Percentiles rank a stretch among this genome's conserved stretches.
phyloP scores from a whole-genome alignment of 495 filamentous ascomycete genomes.

The Astrothelium subdiscretum region DNA sequence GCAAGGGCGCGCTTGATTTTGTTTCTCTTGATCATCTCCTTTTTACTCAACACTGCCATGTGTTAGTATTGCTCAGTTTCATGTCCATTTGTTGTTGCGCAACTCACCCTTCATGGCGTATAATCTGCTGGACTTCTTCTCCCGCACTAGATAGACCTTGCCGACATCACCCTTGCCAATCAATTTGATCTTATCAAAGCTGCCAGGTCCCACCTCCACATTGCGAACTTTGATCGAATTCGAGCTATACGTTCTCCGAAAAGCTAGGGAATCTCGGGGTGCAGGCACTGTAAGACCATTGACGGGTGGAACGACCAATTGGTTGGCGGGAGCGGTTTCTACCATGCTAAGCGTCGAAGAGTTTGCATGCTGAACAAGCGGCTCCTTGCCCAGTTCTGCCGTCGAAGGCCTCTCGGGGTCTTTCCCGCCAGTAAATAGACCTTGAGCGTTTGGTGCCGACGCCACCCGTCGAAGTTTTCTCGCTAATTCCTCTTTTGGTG shows the following conservation, averaged over 20 bases:
- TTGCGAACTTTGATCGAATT: conserved; percentile 97
- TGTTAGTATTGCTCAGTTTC: conserved; percentile 30
- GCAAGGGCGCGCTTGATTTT: conserved; percentile 98
- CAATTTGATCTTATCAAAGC: conserved; percentile 98
- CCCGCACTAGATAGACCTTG: conserved; percentile 92
- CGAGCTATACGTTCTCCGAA: conserved; percentile 93
- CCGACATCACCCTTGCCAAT: conserved; percentile 98
- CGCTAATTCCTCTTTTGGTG: conserved; percentile 79
- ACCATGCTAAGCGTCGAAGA: conserved; percentile 46
- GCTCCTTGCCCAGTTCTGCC: conserved; percentile 69
- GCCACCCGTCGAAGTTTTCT: conserved; percentile 87
- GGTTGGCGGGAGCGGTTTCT: conserved; percentile 31
- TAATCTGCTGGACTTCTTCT: conserved; percentile 89
- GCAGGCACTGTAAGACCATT: conserved; percentile 32
- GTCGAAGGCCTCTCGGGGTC: conserved; percentile 57
- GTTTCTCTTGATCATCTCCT: conserved; percentile 99
- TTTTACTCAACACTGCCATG: conserved; percentile 81
- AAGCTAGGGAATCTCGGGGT: conserved; percentile 49
- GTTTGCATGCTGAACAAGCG: conserved; percentile 47
- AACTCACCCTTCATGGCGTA: conserved; percentile 96
- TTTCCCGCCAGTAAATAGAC: conserved; percentile 60
- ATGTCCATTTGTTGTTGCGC: neutral
- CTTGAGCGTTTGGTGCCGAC: conserved; percentile 93
- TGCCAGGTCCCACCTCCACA: conserved; percentile 89
- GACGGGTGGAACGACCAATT: conserved; percentile 8